Evolutionary conservation across 305 asterid genomes (phyloP).

Genomic region (Euphrasia arctica): DNA sequence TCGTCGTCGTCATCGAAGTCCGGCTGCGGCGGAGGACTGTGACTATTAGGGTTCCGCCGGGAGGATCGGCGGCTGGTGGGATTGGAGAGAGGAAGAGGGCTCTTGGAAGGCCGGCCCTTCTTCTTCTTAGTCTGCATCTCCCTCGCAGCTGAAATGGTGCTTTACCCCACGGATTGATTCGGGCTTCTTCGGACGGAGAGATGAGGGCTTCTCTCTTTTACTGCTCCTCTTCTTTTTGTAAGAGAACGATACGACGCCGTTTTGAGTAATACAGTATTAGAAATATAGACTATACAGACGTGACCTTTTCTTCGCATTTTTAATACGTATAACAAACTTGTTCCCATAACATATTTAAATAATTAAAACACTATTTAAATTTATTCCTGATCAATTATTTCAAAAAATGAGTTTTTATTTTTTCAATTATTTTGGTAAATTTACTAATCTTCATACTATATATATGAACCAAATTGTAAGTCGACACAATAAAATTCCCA

Average conservation of each 20-base stretch:
- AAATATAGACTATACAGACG: too few relatives aligned
- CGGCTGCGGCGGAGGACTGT: conserved; percentile 40
- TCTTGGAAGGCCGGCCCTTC: conserved; percentile 69
- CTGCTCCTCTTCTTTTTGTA: conserved; percentile 14
- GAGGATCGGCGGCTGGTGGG: conserved; percentile 58
- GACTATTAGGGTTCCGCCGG: conserved; percentile 65
- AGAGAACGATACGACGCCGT: conserved; percentile 29
- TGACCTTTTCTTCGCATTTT: too few relatives aligned
- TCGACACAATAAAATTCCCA: too few relatives aligned
- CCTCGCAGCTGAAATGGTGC: conserved; percentile 36
- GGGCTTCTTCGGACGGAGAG: conserved; percentile 28
- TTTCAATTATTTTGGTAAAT: too few relatives aligned
- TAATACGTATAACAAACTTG: too few relatives aligned
- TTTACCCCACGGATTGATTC: conserved; percentile 44
- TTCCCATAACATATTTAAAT: too few relatives aligned
- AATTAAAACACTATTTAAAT: too few relatives aligned
- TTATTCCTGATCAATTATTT: too few relatives aligned
- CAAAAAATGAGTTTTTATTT: too few relatives aligned
- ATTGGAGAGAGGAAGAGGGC: conserved; percentile 25
- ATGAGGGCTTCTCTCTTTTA: conserved; percentile 10
- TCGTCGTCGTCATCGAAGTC: conserved; percentile 53
- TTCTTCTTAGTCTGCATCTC: conserved; percentile 51
- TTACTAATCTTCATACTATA: too few relatives aligned
- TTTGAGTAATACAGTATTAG: neutral
- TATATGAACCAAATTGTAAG: too few relatives aligned